Evolutionary conservation across 2,329 filamentous ascomycete species (phyloP).

Genomic region (Exophiala calicioides): DNA sequence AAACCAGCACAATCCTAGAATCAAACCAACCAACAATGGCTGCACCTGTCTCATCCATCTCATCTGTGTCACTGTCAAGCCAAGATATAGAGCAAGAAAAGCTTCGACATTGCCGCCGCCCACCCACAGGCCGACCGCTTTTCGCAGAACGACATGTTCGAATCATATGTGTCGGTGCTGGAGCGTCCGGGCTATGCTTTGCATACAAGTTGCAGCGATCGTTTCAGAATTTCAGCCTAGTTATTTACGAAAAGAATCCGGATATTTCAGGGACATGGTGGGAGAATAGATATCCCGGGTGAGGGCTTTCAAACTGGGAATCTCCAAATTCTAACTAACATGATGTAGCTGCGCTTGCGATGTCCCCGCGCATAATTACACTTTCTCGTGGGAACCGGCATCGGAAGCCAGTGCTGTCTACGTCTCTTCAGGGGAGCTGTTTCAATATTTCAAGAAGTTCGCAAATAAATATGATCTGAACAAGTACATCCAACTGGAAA

Average conservation of each 20-base stretch:
- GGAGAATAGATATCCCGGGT: conserved; percentile 39
- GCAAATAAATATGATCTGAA: conserved; percentile 67
- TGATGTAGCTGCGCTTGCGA: conserved; percentile 9
- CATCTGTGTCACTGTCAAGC: too few relatives aligned
- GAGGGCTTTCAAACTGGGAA: too few relatives aligned
- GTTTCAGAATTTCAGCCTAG: conserved; percentile 33
- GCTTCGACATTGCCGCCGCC: too few relatives aligned
- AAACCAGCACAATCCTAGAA: too few relatives aligned
- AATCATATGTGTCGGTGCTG: conserved; percentile 23
- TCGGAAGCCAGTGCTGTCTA: conserved; percentile 69
- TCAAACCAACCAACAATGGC: too few relatives aligned
- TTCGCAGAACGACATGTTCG: conserved; percentile 12
- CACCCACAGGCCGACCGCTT: too few relatives aligned
- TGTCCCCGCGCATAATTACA: conserved; percentile 62
- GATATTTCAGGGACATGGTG: conserved; percentile 47
- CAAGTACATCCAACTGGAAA: conserved; percentile 48
- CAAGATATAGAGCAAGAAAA: too few relatives aligned
- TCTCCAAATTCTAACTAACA: background rate
- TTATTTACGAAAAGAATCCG: too few relatives aligned
- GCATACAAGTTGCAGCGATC: conserved; percentile 28
- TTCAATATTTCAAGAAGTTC: conserved; percentile 64
- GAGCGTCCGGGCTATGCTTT: conserved; percentile 21
- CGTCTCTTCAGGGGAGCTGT: conserved; percentile 66
- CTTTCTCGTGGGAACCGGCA: conserved; percentile 67
- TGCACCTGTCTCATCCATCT: too few relatives aligned